phyloP scores from a whole-genome alignment of 2,329 filamentous ascomycete species.

The Pezicula rhizophila region DNA sequence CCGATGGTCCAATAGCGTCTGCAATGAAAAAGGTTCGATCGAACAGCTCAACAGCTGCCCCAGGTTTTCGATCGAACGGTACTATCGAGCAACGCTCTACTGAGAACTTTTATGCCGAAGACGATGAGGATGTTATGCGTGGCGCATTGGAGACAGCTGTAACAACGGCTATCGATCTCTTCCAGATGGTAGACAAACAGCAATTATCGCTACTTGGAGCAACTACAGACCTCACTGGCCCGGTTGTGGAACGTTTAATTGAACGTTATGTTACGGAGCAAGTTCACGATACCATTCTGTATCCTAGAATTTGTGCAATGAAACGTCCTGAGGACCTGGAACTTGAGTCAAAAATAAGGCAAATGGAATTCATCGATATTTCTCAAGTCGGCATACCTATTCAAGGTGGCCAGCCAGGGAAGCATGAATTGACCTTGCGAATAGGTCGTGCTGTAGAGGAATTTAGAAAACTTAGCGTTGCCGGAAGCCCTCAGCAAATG shows the following conservation, averaged over 20 bases:
- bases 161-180: conserved; percentile 88
- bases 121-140: conserved; percentile 88
- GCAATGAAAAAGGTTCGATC: conserved; percentile 51
- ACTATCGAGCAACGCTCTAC: conserved; percentile 31
- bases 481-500: conserved; percentile 31
- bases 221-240: conserved; percentile 88
- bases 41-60: conserved; percentile 34
- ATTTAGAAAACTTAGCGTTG: conserved; percentile 84
- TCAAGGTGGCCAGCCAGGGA: conserved; percentile 69
- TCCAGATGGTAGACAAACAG: conserved; percentile 92
- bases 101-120: conserved; percentile 70
- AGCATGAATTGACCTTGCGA: conserved; percentile 72
- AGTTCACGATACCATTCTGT: conserved; percentile 77
- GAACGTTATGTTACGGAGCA: conserved; percentile 93
- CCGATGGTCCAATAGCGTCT: conserved; percentile 49
- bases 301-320: conserved; percentile 72
- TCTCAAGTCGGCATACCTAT: conserved; percentile 89
- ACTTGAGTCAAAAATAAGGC: conserved; percentile 80
- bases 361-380: conserved; percentile 91
- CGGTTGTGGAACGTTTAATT: conserved; percentile 86
- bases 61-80: conserved; percentile 29
- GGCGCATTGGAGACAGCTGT: conserved; percentile 86
- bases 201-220: conserved; percentile 87
- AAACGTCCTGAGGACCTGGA: conserved; percentile 79
- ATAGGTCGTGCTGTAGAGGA: conserved; percentile 76